Base-by-base conservation (phyloP, 768 basidiomycete species). In the Hydnum rufescens region DNA sequence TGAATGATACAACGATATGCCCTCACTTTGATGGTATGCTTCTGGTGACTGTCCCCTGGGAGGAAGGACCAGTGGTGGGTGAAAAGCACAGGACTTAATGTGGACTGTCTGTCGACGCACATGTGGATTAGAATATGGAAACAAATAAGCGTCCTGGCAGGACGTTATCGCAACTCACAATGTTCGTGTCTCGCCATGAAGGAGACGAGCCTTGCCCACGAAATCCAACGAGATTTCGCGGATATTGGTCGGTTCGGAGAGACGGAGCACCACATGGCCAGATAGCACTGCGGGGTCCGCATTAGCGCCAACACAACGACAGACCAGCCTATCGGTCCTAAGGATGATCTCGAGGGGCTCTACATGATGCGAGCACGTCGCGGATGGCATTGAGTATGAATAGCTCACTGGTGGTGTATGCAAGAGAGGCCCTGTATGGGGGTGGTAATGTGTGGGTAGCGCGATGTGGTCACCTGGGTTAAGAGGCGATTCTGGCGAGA, bases 41-140 rank as follows among this genome's bases (percentile, higher is more conserved):
- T 70, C 60, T 82, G 79, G 39, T 71, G 72, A 64, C 77, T 82
- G 59, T 80, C n/a, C n/a, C n/a, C 77, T 59, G 87, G 81, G 48
- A 93, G 78, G 68, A 95, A 92, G 16, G 84, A 82, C 89, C 87
- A 92, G 56, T 89, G 84, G 61, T 92, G 86, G 54, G 74, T 25
- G 32, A 32, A 55, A n/a, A 57, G 23, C 5, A 43, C 34, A 6
- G 42, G 48, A 4, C 34, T 48, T 18, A 31, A 3, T 13, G 22
- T 50, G 31, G 46, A 29, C 19, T 51, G 47, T 47, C 29, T 13
- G 16, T 22, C 52, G 49, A 32, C 16, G 16, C 16, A 3, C 26
- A 16, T 52, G 13, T 23, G 52, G 8, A 42, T 18, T 13, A 19
- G 4, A 32, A 28, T 31, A 42, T 18, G 29, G 22, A 22, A 49